Evolutionary conservation across 805 yeast species (phyloP), one percentile per base, ranked within the genome.

Genomic region (Hanseniaspora mollemarum): DNA sequence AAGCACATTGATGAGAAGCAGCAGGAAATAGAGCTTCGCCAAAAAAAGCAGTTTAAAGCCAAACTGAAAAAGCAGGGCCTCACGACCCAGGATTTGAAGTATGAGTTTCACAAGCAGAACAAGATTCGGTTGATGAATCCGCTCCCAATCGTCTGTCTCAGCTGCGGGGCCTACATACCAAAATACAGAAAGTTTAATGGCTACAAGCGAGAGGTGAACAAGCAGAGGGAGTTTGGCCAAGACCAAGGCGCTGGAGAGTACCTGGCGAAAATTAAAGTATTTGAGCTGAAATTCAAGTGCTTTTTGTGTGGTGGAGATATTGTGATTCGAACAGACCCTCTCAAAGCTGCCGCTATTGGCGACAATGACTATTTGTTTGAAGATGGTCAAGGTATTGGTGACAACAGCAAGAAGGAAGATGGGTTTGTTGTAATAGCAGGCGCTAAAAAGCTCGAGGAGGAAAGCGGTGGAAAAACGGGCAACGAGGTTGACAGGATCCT

Each of bases 151-250:
- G 31, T 26, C 1, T 46, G 51, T 39, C 21, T 16, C 2, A 24
- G n/a, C 12, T 46, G 51, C 24, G 24, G 33, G 16, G 24, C 36
- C 3, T 46, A 39, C 16, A 46, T 46, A 24, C 44, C 51, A 12
- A 46, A 46, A 22, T 38, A 46, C 15, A 38, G 51, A 39, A 46
- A 46, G n/a, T 46, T 46, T 13, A 46, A 46, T 39, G 51, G 51
- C 6, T 46, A 46, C 44, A 46, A 46, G 18, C 29, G 51, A 32
- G 51, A 46, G 12, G 51, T 46, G 13, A 46, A 46, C 21, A 22
- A 39, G 10, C 24, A 13, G 24, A 46, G 31, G 15, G 51, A 46
- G 9, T 25, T 44, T 15, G 3, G 24, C 1, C 4, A 33, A 10
- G 26, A 36, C 15, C 9, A 12, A 12, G 36, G 15, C 12, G 18